Evolutionary conservation across 2,329 filamentous ascomycete genomes (phyloP), one percentile per base, ranked within the genome.

Genomic region (Geosmithia morbida): DNA sequence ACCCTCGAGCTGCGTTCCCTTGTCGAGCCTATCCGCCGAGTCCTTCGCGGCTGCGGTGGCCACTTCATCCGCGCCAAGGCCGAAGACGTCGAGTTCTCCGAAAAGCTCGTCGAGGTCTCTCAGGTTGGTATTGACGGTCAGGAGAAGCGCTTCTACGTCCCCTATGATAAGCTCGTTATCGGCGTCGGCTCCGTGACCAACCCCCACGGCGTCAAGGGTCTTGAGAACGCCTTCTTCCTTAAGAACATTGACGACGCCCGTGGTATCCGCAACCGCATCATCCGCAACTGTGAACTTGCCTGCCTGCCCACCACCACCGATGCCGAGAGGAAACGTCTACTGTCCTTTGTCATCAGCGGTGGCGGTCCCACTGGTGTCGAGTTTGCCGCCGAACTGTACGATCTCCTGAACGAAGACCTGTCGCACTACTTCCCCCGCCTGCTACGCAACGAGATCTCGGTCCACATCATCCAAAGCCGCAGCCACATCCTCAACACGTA

Each of bases 401-500:
- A 98, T 63, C 81, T 98, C 63, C 73, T 98, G 16, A 98, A 98
- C 59, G 94, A 98, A 62, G 92, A 98, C 60, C 66, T 98, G 42
- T 82, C 82, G 42, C 72, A 75, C 46, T 79, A 85, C 56, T 98
- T 95, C 63, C 92, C 92, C 2, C 82, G 81, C 52, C 79, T 98
- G 29, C 67, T 98, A n/a, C 81, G 92, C 51, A 97, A 97, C 60
- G 88, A 98, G 62, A 94, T 98, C 45, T 97, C 92, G 0, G 90
- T 98, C 1, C 94, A 98, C 59, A 74, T 98, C 44, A 96, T 98
- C 51, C 92, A 98, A 61, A 94, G 87, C 57, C 79, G 92, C 50
- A 82, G 85, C 41, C 92, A 98, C 56, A 98, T 98, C 52, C 72
- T 98, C 29, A 98, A 98, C 68, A 98, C 92, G 0, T 98, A 98